phyloP scores from a whole-genome alignment of 2,329 filamentous ascomycete species.

The Fusarium anguioides region DNA sequence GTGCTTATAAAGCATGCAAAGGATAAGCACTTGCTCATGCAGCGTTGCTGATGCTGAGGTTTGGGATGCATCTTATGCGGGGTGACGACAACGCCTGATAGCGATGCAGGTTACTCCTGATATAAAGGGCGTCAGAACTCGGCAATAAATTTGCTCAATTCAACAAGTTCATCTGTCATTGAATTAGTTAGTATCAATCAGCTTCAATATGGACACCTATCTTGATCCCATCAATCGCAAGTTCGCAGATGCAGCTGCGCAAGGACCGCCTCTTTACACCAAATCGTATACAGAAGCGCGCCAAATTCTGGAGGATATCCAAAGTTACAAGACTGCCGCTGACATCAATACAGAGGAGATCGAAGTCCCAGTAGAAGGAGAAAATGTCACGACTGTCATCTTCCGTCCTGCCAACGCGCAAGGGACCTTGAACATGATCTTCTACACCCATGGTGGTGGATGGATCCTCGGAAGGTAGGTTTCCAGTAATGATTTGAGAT shows the following conservation, averaged over 20 bases:
- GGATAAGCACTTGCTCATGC: conserved; percentile 19
- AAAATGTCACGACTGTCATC: background rate
- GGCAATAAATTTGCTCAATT: accelerated
- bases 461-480: conserved; percentile 29
- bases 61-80: background rate
- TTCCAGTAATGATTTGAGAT: accelerated
- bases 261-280: conserved; percentile 20
- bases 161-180: accelerated
- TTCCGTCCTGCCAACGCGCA: conserved; percentile 5
- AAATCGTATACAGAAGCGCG: conserved; percentile 27
- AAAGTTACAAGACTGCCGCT: conserved; percentile 5
- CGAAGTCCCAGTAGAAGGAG: conserved; percentile 4
- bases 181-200: accelerated
- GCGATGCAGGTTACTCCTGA: background rate
- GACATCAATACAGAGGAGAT: conserved; percentile 9
- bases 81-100: background rate
- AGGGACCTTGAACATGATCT: conserved; percentile 25
- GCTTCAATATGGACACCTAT: conserved; percentile 2
- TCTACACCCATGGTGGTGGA: conserved; percentile 27
- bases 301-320: conserved; percentile 19
- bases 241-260: conserved; percentile 11
- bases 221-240: conserved; percentile 19
- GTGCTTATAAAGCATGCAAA: background rate
- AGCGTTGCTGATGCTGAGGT: background rate
- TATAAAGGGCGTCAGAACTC: background rate